Evolutionary conservation across 345 rosid species (phyloP).

Genomic region (Camelina sativa): DNA sequence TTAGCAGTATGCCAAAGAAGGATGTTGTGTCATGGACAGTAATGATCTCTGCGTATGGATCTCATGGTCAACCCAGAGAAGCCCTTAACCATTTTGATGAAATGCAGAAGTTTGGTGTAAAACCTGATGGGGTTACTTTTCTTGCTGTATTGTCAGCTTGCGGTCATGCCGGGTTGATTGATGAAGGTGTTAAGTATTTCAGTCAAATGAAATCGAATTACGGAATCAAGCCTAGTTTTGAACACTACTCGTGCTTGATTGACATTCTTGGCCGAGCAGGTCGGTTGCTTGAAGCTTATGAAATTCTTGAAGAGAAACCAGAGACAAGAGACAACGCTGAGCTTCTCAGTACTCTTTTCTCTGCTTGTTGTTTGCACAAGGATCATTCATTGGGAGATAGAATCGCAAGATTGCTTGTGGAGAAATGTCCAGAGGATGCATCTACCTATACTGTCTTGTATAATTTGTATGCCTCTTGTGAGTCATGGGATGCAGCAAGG

Average conservation of each 20-base stretch:
- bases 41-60: conserved; percentile 77
- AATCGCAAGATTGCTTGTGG: conserved; percentile 51
- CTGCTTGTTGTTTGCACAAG: conserved; percentile 61
- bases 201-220: conserved; percentile 49
- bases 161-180: conserved; percentile 67
- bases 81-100: conserved; percentile 59
- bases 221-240: conserved; percentile 52
- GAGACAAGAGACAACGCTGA: conserved; percentile 53
- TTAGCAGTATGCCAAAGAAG: conserved; percentile 50
- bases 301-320: conserved; percentile 46
- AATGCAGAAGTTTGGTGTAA: conserved; percentile 54
- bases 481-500: conserved; percentile 67
- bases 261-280: conserved; percentile 81
- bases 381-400: conserved; percentile 54
- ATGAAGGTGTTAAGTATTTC: conserved; percentile 59
- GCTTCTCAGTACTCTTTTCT: conserved; percentile 67
- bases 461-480: conserved; percentile 58
- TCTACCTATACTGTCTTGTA: conserved; percentile 54
- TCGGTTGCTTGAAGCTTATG: conserved; percentile 66
- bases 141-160: conserved; percentile 76
- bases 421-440: conserved; percentile 56
- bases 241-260: conserved; percentile 76
- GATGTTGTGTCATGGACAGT: conserved; percentile 78
- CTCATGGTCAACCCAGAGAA: conserved; percentile 62
- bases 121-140: conserved; percentile 66